phyloP scores from a whole-genome alignment of 345 rosid genomes.

The Linum tenue region DNA sequence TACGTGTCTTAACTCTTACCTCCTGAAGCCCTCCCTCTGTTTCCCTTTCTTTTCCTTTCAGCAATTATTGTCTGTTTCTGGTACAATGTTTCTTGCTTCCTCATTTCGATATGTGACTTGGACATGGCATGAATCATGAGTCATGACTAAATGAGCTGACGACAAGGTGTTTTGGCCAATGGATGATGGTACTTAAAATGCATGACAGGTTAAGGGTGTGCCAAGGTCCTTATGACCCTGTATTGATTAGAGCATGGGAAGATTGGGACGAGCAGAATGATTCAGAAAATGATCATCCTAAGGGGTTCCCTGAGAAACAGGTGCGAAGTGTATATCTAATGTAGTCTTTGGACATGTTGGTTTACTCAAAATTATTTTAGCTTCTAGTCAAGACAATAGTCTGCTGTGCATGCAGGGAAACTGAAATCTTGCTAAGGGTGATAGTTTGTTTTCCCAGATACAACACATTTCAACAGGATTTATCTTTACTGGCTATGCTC shows the following conservation, averaged over 20 bases:
- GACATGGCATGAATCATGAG: no score
- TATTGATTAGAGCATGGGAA: constrained; percentile 81
- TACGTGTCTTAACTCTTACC: constrained; percentile 29
- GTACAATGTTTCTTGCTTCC: no score
- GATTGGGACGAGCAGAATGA: constrained; percentile 74
- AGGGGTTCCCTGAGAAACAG: constrained; percentile 71
- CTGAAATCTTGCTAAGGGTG: neutral
- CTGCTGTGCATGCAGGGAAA: neutral
- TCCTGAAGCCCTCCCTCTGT: neutral
- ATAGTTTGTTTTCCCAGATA: neutral
- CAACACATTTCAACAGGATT: neutral
- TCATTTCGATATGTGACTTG: no score
- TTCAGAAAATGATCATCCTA: constrained; percentile 91
- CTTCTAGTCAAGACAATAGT: neutral
- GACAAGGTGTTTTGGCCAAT: no score
- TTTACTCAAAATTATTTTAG: neutral
- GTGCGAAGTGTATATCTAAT: constrained; percentile 8
- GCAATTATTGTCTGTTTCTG: neutral
- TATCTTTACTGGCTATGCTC: neutral
- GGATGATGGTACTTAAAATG: no score
- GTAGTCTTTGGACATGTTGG: neutral
- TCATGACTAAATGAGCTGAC: no score
- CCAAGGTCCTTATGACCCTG: constrained; percentile 67
- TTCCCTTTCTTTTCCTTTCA: constrained; percentile 6
- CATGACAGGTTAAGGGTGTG: constrained; percentile 63